Evolutionary conservation across 805 yeast species (phyloP).

Genomic region (Scheffersomyces amazonensis): DNA sequence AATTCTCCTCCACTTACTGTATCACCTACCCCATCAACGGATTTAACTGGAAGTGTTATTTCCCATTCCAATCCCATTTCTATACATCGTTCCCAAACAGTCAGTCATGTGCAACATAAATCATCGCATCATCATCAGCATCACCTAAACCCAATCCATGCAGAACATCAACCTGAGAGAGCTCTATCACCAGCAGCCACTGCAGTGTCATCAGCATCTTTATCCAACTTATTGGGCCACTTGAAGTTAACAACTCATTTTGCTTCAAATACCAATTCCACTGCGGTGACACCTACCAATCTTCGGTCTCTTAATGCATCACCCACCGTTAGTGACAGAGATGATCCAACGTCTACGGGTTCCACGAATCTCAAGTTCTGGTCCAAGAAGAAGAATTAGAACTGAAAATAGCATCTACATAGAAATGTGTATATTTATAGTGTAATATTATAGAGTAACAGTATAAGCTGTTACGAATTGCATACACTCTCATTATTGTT

Average conservation of each 20-base stretch:
- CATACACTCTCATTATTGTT: no score
- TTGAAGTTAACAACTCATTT: not conserved
- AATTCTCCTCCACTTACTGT: not conserved
- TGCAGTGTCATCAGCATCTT: not conserved
- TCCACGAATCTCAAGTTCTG: not conserved
- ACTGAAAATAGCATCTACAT: no score
- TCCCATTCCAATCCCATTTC: not conserved
- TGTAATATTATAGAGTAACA: no score
- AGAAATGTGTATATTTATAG: no score
- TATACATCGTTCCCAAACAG: not conserved
- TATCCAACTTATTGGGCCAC: constrained; percentile 5
- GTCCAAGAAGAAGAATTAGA: not conserved
- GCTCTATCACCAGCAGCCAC: not conserved
- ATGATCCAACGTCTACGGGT: not conserved
- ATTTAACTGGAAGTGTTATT: not conserved
- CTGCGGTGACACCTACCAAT: not conserved
- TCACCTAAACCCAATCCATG: not conserved
- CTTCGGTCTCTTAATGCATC: not conserved
- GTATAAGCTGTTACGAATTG: no score
- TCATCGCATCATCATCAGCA: constrained; percentile 1
- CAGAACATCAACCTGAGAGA: no score
- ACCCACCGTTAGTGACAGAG: not conserved
- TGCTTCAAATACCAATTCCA: not conserved
- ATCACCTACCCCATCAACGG: not conserved
- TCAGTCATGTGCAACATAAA: not conserved